A percentile compares a stretch with the other conserved stretches of the same genome.
Conservation (phyloP, 2,329 filamentous ascomycete genomes). For the Colletotrichum camelliae region DNA sequence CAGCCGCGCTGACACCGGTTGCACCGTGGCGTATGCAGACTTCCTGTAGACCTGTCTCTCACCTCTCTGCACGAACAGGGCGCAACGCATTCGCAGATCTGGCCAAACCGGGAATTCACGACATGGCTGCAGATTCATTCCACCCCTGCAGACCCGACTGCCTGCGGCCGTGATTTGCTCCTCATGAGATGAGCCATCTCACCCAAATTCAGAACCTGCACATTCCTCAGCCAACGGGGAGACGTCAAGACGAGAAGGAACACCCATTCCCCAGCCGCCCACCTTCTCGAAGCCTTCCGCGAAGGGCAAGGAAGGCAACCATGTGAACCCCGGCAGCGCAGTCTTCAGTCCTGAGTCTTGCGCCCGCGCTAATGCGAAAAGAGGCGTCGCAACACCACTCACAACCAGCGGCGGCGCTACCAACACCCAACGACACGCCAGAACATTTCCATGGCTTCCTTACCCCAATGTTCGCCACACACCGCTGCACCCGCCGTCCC, state of each 20-base stretch:
- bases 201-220: not conserved
- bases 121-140: not conserved
- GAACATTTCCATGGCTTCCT: not conserved
- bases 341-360: slow-evolving; percentile 14
- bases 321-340: not conserved
- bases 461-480: slow-evolving; percentile 1
- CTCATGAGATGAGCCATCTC: not conserved
- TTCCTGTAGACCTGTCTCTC: not conserved
- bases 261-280: not conserved
- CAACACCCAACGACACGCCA: not conserved
- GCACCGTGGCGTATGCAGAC: not conserved
- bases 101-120: not conserved
- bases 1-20: not conserved
- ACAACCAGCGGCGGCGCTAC: not conserved
- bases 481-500: not conserved
- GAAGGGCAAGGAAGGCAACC: not conserved
- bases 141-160: not conserved
- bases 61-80: not conserved
- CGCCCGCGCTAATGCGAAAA: slow-evolving; percentile 21
- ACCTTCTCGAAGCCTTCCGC: not conserved
- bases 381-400: not conserved
- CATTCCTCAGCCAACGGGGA: not conserved
- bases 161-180: not conserved
- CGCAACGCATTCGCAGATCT: not conserved
- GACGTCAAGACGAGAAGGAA: not conserved